A percentile compares a stretch with the other conserved stretches of the same genome.
These are phyloP conservation scores for Sugiyamaella sp. DNA, from an alignment of 1,139 yeast species.

Conservation along the genomic window DNA sequence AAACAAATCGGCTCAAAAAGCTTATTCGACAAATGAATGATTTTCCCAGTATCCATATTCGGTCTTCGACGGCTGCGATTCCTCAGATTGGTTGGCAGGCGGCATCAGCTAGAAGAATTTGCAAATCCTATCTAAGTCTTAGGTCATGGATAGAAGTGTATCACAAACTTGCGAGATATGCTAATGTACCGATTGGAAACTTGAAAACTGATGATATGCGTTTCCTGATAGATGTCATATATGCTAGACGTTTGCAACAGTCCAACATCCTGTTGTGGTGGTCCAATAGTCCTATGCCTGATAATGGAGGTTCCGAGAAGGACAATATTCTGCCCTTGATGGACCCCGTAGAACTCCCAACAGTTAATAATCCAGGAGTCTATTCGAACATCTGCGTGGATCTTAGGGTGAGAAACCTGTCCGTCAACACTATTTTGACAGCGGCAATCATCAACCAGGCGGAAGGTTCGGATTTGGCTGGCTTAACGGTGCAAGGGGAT, in stretches of 20 bases:
- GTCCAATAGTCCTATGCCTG: constrained; percentile 82
- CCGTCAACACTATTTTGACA: constrained; percentile 83
- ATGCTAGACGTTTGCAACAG: constrained; percentile 72
- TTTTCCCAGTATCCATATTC: constrained; percentile 60
- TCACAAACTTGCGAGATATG: constrained; percentile 65
- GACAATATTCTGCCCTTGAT: constrained; percentile 53
- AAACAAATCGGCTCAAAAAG: constrained; percentile 43
- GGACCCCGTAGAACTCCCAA: constrained; percentile 70
- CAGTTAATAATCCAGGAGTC: constrained; percentile 76
- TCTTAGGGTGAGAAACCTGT: constrained; percentile 73
- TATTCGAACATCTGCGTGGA: constrained; percentile 82
- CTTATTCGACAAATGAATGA: constrained; percentile 45
- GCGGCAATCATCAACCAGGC: constrained; percentile 85
- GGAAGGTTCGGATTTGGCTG: constrained; percentile 82
- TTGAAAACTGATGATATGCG: constrained; percentile 75
- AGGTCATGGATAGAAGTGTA: constrained; percentile 76
- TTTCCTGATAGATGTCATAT: constrained; percentile 79
- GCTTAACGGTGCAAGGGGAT: constrained; percentile 44
- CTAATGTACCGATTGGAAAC: constrained; percentile 86
- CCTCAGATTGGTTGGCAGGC: constrained; percentile 91
- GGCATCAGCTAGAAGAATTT: constrained; percentile 64
- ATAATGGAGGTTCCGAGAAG: constrained; percentile 80
- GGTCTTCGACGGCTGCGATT: constrained; percentile 57
- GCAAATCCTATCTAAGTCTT: constrained; percentile 71
- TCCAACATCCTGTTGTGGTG: constrained; percentile 87